Base-by-base conservation (phyloP, 2,329 filamentous ascomycete species). In the Lachnellula subtilissima region DNA sequence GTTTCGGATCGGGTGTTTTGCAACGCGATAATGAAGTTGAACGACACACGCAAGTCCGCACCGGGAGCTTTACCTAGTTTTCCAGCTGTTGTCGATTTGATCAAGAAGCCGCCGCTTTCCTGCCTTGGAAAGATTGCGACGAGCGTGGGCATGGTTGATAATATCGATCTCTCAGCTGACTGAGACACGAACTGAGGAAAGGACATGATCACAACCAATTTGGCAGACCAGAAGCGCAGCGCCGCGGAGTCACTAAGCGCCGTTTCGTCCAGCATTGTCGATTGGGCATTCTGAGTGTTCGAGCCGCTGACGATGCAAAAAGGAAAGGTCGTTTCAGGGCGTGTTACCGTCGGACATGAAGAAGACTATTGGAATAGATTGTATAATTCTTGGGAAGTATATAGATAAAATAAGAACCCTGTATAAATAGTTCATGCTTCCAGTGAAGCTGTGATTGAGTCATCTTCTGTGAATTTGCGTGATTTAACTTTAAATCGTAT, bases 91-190 rank as follows among this genome's bases (percentile, higher is more conserved):
- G 28, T 55, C 4, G 28, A 46, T 1, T 36, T 58, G 7, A 49
- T 58, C 37, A 37, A 19, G 8, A 43, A 55, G 25, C 56, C 49
- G 9, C 35, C 22, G 7, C 42, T 45, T 19, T 8, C 39, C 3
- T 40, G 25, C 39, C 25, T 46, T 50, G 22, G 12, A 54, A 46
- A 15, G 19, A 32, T 17, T 25, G 15, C 25, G 19, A 40, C 35
- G 6, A 35, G 25, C 12, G 19, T 50, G 28, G 23, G 43, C 6
- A n/a, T 35, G 37, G 47, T 52, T 19, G 48, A 39, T 17, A 36
- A 52, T 19, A 43, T 56, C 15, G 54, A 56, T 52, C 49, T 52
- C 19, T 52, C 54, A 3, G 54, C 40, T 39, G 54, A 52, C 23
- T 52, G 37, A 52, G 15, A 45, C 11, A 14, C 5, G 42, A 4